These are phyloP conservation scores for Emmonsiellopsis sp. DNA, from an alignment of 2,329 filamentous ascomycete genomes.

Conservation along the genomic window DNA sequence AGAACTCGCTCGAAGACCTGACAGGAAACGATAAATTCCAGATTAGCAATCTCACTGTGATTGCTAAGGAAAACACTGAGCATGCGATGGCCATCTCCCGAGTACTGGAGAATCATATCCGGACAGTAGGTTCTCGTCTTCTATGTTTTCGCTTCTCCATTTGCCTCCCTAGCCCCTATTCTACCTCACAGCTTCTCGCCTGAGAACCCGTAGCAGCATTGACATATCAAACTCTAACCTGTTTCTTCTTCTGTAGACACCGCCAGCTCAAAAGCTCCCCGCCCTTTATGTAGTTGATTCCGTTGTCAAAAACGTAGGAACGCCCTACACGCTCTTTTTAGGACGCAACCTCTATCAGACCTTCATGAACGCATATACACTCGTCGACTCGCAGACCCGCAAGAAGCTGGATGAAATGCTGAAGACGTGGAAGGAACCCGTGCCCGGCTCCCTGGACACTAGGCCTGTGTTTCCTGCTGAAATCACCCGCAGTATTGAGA, in stretches of 20 bases:
- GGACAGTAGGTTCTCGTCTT: slow-evolving; percentile 60
- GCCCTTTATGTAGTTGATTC: slow-evolving; percentile 97
- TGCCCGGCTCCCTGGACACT: slow-evolving; percentile 86
- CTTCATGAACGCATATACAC: slow-evolving; percentile 92
- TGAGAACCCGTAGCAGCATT: slow-evolving; percentile 3
- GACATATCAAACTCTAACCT: slow-evolving; percentile 18
- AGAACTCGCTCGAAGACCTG: slow-evolving; percentile 83
- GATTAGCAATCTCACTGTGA: slow-evolving; percentile 94
- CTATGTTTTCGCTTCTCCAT: slow-evolving; percentile 8
- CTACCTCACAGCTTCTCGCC: neutral
- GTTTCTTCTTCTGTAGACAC: slow-evolving; percentile 51
- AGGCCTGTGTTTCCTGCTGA: slow-evolving; percentile 84
- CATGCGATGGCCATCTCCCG: slow-evolving; percentile 88
- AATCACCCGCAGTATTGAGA: slow-evolving; percentile 83
- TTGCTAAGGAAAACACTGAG: slow-evolving; percentile 94
- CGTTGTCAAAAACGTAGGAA: slow-evolving; percentile 96
- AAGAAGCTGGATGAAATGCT: slow-evolving; percentile 95
- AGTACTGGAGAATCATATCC: slow-evolving; percentile 85
- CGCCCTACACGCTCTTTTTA: slow-evolving; percentile 92
- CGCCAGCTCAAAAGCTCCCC: slow-evolving; percentile 80
- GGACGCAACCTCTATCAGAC: slow-evolving; percentile 84
- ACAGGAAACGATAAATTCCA: slow-evolving; percentile 86
- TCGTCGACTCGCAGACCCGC: slow-evolving; percentile 73
- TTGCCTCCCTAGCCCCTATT: slow-evolving; percentile 10
- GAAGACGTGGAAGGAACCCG: slow-evolving; percentile 94